Base-by-base conservation (phyloP, 306 rosid species). In the Rosa rugosa region DNA sequence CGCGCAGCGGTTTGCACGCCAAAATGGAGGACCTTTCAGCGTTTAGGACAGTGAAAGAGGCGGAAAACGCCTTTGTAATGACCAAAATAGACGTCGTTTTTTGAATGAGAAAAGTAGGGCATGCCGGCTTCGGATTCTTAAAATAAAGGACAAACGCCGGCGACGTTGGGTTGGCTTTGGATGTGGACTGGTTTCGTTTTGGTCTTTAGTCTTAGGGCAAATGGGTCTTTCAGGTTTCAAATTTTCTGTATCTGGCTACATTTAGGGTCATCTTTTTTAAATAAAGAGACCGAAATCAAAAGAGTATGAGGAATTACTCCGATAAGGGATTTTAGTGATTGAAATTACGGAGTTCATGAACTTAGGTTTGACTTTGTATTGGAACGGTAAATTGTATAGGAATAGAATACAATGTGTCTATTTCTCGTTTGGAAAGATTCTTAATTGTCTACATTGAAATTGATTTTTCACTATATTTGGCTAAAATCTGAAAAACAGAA, bases 71-170 rank as follows among this genome's bases (percentile, higher is more conserved):
- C 23, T 66, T 66, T 36, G 71, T 36, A 8, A 66, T 66, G 1
- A 38, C 71, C 71, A 17, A 66, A 36, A 66, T 63, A 13, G 44
- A 63, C 69, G 44, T 63, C 69, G 69, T 63, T 13, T 63, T 4
- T 63, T 31, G 13, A 66, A 65, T 34, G 13, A 9, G 12, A 65
- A 38, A 3, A 16, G 10, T 40, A 4, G 23, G 70, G 41, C 25
- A 5, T 0, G 71, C 71, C 71, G 71, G 46, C 47, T 31, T 38
- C 47, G 46, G 47, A 36, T n/a, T 66, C 71, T 66, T 65, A 7
- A 34, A 0, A 0, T 14, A 5, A 8, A 13, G 23, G 46, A 66
- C 71, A 66, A 18, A 66, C 71, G 47, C 71, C 71, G 71, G 46
- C 47, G 47, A 38, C 44, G 14, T 14, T 64, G 9, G 18, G 42